These are phyloP conservation scores for Penicillium sclerotigenum DNA, from an alignment of 2,329 filamentous ascomycete genomes.

Conservation along the genomic window DNA sequence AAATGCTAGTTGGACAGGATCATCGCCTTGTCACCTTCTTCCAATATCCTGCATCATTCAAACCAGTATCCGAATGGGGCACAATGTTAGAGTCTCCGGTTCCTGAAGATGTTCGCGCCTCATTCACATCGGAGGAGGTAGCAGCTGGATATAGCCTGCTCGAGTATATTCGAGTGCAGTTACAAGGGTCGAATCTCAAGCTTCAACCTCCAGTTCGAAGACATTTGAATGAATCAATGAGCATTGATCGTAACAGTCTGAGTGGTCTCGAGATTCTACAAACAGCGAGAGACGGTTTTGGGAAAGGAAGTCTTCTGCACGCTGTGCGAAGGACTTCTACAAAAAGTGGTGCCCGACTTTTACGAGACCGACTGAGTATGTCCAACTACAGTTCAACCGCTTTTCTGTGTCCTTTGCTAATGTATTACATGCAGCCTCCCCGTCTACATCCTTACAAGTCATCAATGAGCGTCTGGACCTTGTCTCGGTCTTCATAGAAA, in stretches of 20 bases:
- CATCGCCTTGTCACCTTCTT: slow-evolving; percentile 74
- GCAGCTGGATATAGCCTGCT: slow-evolving; percentile 76
- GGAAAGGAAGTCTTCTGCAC: slow-evolving; percentile 82
- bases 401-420: slow-evolving; percentile 11
- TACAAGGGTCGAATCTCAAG: slow-evolving; percentile 75
- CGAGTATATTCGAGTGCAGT: slow-evolving; percentile 74
- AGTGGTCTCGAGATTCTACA: slow-evolving; percentile 83
- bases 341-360: slow-evolving; percentile 79
- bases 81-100: slow-evolving; percentile 74
- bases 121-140: slow-evolving; percentile 68
- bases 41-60: slow-evolving; percentile 43
- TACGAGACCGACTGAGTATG: slow-evolving; percentile 77
- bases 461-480: slow-evolving; percentile 80
- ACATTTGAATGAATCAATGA: slow-evolving; percentile 74
- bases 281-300: slow-evolving; percentile 75
- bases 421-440: slow-evolving; percentile 54
- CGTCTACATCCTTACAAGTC: slow-evolving; percentile 77
- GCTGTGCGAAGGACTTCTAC: slow-evolving; percentile 87
- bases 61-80: slow-evolving; percentile 63
- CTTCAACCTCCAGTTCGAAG: slow-evolving; percentile 78
- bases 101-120: slow-evolving; percentile 48
- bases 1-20: slow-evolving; percentile 69
- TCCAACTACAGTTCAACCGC: not conserved
- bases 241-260: slow-evolving; percentile 87
- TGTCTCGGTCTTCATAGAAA: slow-evolving; percentile 68